A percentile compares a stretch with the other conserved stretches of the same genome.
Conservation (phyloP, 768 basidiomycete genomes). For the Suillus cothurnatus region DNA sequence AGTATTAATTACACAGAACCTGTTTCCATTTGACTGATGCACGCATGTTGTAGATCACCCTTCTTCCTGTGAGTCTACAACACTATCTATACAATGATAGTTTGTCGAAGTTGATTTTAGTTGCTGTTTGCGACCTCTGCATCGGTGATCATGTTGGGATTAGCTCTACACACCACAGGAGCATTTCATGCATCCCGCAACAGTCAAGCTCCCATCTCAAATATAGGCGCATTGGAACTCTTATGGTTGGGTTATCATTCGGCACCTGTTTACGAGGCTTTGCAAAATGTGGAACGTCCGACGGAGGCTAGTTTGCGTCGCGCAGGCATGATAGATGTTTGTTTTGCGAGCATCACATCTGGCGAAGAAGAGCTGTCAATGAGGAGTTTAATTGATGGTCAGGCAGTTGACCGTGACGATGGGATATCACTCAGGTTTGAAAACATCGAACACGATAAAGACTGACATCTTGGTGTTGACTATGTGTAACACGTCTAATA, state of each 20-base stretch:
- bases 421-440: neutral
- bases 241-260: conserved; percentile 5
- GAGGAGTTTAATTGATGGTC: neutral
- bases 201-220: neutral
- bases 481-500: too few relatives aligned
- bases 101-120: neutral
- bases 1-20: neutral
- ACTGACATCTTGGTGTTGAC: too few relatives aligned
- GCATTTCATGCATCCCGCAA: neutral
- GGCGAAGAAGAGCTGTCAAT: neutral
- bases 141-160: conserved; percentile 7
- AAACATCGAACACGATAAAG: neutral
- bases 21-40: neutral
- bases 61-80: conserved; percentile 4
- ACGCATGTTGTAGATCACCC: neutral
- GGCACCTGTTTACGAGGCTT: neutral
- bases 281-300: neutral
- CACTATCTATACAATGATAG: neutral
- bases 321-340: conserved; percentile 9
- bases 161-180: neutral
- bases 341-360: conserved; percentile 1
- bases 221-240: neutral
- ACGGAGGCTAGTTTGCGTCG: neutral
- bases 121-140: conserved; percentile 3
- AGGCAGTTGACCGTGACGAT: neutral